Conservation (phyloP, 352 stramenopile species). For the Proteromonas lacertae region DNA sequence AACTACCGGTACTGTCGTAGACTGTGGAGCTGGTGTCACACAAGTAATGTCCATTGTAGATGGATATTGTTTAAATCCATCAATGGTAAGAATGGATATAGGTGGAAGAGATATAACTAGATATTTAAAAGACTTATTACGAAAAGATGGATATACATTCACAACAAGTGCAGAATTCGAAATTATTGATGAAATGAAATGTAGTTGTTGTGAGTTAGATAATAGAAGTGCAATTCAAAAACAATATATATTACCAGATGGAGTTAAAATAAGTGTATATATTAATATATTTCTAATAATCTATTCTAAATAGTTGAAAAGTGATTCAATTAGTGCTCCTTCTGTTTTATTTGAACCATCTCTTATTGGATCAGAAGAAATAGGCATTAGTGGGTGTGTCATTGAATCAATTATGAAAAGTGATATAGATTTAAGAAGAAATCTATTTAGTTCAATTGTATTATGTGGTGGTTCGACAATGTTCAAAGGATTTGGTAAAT, state of each 20-base stretch:
- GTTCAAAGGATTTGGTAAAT: constrained; percentile 64
- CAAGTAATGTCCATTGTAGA: constrained; percentile 91
- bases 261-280: no score
- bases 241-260: no score
- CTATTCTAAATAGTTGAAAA: constrained; percentile 27
- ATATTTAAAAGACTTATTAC: constrained; percentile 18
- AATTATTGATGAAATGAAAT: constrained; percentile 61
- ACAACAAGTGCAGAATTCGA: constrained; percentile 31
- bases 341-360: constrained; percentile 37
- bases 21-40: constrained; percentile 51
- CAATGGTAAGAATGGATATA: constrained; percentile 59
- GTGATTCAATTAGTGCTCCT: constrained; percentile 39
- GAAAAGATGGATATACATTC: constrained; percentile 20
- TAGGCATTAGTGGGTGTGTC: constrained; percentile 33
- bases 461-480: constrained; percentile 63
- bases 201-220: constrained; percentile 67
- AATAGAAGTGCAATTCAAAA: no score
- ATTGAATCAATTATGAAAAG: constrained; percentile 45
- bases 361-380: constrained; percentile 19
- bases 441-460: constrained; percentile 46
- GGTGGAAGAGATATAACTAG: constrained; percentile 58
- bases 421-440: constrained; percentile 42
- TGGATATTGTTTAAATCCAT: constrained; percentile 60
- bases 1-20: constrained; percentile 67
- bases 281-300: constrained; percentile 32